Base-by-base conservation (phyloP, 2,329 filamentous ascomycete species). In the Rhinocladiella mackenziei region DNA sequence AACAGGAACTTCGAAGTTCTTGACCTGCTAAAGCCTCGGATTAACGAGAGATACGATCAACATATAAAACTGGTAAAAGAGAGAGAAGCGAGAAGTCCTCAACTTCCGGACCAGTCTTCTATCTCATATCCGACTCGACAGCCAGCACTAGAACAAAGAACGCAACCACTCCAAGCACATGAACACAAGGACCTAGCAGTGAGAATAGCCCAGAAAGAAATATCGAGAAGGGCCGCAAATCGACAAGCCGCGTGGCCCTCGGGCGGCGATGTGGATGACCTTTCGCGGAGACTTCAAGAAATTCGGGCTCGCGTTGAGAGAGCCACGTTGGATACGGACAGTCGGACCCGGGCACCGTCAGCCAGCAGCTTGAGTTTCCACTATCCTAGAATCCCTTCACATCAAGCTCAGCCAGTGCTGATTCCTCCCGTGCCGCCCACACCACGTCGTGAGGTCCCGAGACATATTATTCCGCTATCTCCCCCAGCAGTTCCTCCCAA, bases 141-240 rank as follows among this genome's bases (percentile, higher is more conserved):
- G 28, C n/a, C 38, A 25, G 37, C 28, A 9, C 20, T 29, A n/a
- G 39, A 43, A 15, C 43, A 45, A 29, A 39, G 42, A 19, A 17
- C 35, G 10, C 76, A 74, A 53, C 74, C 86, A 1, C 66, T 94
- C 10, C 80, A 86, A 57, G 84, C 84, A 0, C 75, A 74, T 1
- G 79, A 88, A 44, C 74, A 94, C 51, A 77, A 81, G 51, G 83
- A 89, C 8, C 67, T 94, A 33, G 89, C 88, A 0, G 81, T 94
- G 5, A 78, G 83, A 53, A 64, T 94, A 20, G 87, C 87, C 0
- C 80, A 83, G 51, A 77, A 77, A 43, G 87, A 94, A 64, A 76
- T 89, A 45, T 72, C 69, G 43, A 74, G 84, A 30, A 74, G 87
- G 53, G 81, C 85, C 56, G 75, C 73, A 8, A 77, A 74, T 18